Percentiles rank a stretch among this genome's conserved stretches.
These are phyloP conservation scores for Aspergillus sp. DNA, from an alignment of 2,329 filamentous ascomycete species.

Conservation along the genomic window DNA sequence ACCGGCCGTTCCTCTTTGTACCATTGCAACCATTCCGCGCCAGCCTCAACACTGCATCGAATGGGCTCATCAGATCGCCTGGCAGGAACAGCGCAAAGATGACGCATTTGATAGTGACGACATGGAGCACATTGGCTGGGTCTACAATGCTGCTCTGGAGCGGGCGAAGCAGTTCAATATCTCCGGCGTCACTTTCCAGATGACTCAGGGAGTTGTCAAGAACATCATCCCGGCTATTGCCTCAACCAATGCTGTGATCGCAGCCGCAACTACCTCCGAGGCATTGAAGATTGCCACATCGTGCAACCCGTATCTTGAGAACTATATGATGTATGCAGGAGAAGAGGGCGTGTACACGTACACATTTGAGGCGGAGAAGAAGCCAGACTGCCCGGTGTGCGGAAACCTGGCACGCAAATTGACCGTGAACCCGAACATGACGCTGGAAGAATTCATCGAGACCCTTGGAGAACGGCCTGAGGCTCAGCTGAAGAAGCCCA, in stretches of 20 bases:
- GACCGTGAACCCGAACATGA: conserved; percentile 68
- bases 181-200: conserved; percentile 85
- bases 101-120: conserved; percentile 91
- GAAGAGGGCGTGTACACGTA: conserved; percentile 96
- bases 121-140: conserved; percentile 95
- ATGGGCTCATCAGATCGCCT: conserved; percentile 98
- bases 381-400: conserved; percentile 92
- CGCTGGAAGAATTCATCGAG: conserved; percentile 82
- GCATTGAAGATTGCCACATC: conserved; percentile 90
- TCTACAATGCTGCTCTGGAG: conserved; percentile 79
- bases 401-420: conserved; percentile 79
- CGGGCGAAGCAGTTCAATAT: conserved; percentile 90
- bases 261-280: conserved; percentile 94
- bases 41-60: conserved; percentile 98
- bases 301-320: conserved; percentile 78
- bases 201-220: conserved; percentile 97
- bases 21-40: conserved; percentile 90
- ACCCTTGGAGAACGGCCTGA: conserved; percentile 80
- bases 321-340: conserved; percentile 99
- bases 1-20: conserved; percentile 94
- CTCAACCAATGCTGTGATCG: conserved; percentile 95
- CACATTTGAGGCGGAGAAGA: conserved; percentile 93
- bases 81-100: conserved; percentile 84
- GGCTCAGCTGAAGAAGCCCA: conserved; percentile 91
- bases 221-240: conserved; percentile 99